Conservation (phyloP, 495 filamentous ascomycete species). For the Hypoxylon fuscum region DNA sequence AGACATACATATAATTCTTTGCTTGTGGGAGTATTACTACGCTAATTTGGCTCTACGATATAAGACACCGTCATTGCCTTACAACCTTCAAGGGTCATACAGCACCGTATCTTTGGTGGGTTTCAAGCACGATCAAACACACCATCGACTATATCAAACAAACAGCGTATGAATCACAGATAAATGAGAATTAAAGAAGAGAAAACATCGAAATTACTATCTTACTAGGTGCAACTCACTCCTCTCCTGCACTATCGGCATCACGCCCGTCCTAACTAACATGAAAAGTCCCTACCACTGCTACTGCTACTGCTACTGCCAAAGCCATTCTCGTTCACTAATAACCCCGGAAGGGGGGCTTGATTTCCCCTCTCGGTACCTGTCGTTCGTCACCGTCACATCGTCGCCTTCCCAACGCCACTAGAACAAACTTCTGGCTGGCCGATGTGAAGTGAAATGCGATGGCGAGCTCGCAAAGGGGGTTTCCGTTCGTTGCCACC, state of each 20-base stretch:
- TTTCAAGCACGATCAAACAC: no score
- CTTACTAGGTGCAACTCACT: constrained; percentile 26
- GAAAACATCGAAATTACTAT: constrained; percentile 38
- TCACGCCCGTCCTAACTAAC: not conserved
- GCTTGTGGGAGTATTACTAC: no score
- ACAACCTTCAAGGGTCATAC: no score
- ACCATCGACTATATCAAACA: no score
- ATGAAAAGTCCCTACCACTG: not conserved
- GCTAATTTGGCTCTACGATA: no score
- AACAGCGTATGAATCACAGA: no score
- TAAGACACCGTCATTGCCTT: no score
- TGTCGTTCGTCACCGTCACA: constrained; percentile 14
- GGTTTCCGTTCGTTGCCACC: constrained; percentile 12
- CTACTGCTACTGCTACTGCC: constrained; percentile 31
- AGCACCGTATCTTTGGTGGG: no score
- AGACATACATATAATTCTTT: no score
- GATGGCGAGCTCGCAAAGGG: not conserved
- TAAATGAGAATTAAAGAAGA: constrained; percentile 4
- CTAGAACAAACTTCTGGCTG: constrained; percentile 9
- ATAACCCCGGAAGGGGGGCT: constrained; percentile 1
- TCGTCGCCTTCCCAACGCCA: not conserved
- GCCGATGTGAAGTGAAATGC: constrained; percentile 1
- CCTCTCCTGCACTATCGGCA: constrained; percentile 3
- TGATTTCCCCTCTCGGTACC: not conserved
- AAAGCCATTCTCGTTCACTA: constrained; percentile 38